Conservation (phyloP, 805 yeast species). For the Candida michaelii region DNA sequence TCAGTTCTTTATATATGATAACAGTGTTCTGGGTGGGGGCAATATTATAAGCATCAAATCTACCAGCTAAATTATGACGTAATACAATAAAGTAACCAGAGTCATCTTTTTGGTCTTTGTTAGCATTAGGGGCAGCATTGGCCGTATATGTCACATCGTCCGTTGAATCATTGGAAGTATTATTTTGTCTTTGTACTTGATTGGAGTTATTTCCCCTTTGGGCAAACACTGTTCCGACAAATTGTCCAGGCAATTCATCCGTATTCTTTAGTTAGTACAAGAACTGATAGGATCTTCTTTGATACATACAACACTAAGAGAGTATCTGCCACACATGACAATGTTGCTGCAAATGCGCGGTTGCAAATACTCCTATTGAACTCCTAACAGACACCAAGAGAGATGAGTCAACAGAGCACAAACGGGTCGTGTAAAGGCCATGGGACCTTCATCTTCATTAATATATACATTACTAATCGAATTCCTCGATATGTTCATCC, state of each 20-base stretch:
- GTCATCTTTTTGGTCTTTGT: neutral
- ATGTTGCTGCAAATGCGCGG: conserved; percentile 1
- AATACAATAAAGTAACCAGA: conserved; percentile 7
- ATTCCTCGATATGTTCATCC: conserved; percentile 1
- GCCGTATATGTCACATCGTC: conserved; percentile 3
- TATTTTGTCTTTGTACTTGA: conserved; percentile 1
- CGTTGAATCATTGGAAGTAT: conserved; percentile 9
- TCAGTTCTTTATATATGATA: conserved; percentile 24
- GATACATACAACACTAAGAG: conserved; percentile 42
- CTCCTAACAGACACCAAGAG: no score
- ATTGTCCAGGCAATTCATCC: conserved; percentile 27
- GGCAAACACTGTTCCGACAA: conserved; percentile 22
- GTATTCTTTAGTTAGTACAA: conserved; percentile 21
- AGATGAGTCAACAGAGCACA: no score
- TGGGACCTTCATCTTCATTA: no score
- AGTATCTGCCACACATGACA: conserved; percentile 65
- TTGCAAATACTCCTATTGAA: no score
- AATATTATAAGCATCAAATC: conserved; percentile 51
- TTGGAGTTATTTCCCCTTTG: neutral
- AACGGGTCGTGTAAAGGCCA: no score
- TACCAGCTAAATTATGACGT: conserved; percentile 13
- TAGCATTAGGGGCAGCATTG: neutral
- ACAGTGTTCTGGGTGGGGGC: conserved; percentile 61
- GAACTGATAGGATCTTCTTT: no score
- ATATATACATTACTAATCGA: neutral